These are phyloP conservation scores for Colletotrichum spinosum DNA, from an alignment of 2,329 filamentous ascomycete genomes.

Conservation along the genomic window DNA sequence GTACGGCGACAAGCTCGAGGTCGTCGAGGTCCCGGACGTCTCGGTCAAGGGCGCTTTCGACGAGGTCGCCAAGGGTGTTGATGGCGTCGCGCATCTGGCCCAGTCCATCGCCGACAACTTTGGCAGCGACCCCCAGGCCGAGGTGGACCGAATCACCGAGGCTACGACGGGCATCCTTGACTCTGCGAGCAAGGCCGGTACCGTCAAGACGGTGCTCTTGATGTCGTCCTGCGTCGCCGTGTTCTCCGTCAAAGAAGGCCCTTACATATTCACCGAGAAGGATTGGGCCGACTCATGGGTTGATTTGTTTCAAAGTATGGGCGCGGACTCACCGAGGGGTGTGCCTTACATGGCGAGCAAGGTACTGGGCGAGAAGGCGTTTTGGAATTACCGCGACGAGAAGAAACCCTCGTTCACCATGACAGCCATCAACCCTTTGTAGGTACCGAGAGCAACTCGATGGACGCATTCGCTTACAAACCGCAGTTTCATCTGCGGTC, in stretches of 20 bases:
- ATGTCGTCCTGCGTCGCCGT: slow-evolving; percentile 24
- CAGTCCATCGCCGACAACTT: slow-evolving; percentile 7
- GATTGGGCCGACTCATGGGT: slow-evolving; percentile 42
- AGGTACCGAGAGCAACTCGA: slow-evolving; percentile 43
- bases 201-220: slow-evolving; percentile 15
- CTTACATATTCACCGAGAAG: slow-evolving; percentile 39
- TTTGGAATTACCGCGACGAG: slow-evolving; percentile 49
- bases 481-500: slow-evolving; percentile 30
- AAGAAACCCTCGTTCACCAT: slow-evolving; percentile 50
- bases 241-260: slow-evolving; percentile 12
- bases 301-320: slow-evolving; percentile 29
- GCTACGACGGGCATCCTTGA: slow-evolving; percentile 17
- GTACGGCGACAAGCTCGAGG: slow-evolving; percentile 37
- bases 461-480: slow-evolving; percentile 44
- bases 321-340: slow-evolving; percentile 36
- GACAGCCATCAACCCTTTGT: slow-evolving; percentile 52
- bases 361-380: slow-evolving; percentile 44
- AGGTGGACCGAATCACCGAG: slow-evolving; percentile 4
- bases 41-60: slow-evolving; percentile 47
- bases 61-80: slow-evolving; percentile 44
- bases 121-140: slow-evolving; percentile 3
- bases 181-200: slow-evolving; percentile 8
- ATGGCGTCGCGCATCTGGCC: slow-evolving; percentile 41
- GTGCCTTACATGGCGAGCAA: slow-evolving; percentile 47
- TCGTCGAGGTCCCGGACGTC: slow-evolving; percentile 49